Base-by-base conservation (phyloP, 208 protist species). In the Spongospora subterranea region DNA sequence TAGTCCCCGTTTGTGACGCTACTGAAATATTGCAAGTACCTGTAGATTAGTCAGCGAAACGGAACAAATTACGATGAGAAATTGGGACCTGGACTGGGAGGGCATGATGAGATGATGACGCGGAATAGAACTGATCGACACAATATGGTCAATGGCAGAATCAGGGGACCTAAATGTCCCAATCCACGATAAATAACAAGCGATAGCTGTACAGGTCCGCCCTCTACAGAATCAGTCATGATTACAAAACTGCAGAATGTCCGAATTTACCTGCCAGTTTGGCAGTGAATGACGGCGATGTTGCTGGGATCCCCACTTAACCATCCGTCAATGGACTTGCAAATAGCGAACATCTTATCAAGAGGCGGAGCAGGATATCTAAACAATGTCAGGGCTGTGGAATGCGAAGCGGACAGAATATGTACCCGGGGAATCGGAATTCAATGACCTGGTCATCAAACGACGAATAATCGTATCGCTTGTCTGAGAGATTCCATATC, bases 341-440 rank as follows among this genome's bases (percentile, higher is more conserved):
- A 82, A n/a, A 82, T 82, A 45, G 71, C n/a, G n/a, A 82, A 82
- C 11, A 82, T 82, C 71, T 82, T 82, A 35, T 82, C 71, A 6
- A 82, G n/a, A 35, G 71, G 71, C 6, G 71, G 71, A 13, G 71
- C 17, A 45, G 71, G 6, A 82, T 82, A 82, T n/a, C 71, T 82
- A 35, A 45, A 13, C 6, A 43, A 82, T 6, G n/a, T 20, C 6
- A 35, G 35, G n/a, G 40, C 35, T 35, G 24, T 6, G 6, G 71
- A 82, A 82, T 82, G n/a, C 71, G 35, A 35, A 82, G 35, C 40
- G 71, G n/a, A 35, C 71, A 43, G 17, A n/a, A 82, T 17, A 40
- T 45, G 13, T 39, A 82, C 71, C 71, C 71, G 6, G 71, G 71
- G 17, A 82, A 35, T 35, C n/a, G 6, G n/a, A 82, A 82, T 43